Evolutionary conservation across 768 basidiomycete species (phyloP), one percentile per base, ranked within the genome.

Genomic region (Tricholoma sp.): DNA sequence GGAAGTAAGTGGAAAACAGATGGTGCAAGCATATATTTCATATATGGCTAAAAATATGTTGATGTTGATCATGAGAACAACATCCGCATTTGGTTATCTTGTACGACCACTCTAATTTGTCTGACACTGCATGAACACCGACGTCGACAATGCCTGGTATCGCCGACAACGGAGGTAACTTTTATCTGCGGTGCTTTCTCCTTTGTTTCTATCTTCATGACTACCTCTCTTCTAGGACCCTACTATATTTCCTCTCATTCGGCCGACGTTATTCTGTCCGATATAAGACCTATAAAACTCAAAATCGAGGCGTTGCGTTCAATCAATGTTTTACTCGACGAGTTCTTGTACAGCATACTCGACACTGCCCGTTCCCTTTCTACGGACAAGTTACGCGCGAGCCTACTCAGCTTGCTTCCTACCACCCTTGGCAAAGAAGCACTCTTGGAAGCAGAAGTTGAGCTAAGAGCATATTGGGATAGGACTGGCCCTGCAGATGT

Each of bases 371-470:
- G 82, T 60, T 88, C 90, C 32, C 75, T 94, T 45, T 74, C 81
- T 24, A 89, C 91, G 6, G 83, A 91, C 57, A 83, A 82, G 58
- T 77, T 95, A 55, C 85, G 89, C 62, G 77, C 81, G 1, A 85
- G 85, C 56, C 72, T 94, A 37, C 78, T 89, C 57, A 85, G 79
- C 65, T 75, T 89, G 39, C 74, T 94, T 29, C 88, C 91, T 7
- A 91, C 88, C 5, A 78, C 84, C 51, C 78, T 97, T 45, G 95
- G 94, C 49, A 93, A 97, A 72, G 91, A 94, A 67, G 94, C 94
- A 2, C 76, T 96, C 15, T 75, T 94, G 50, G 95, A 98, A 72
- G 95, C 95, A 0, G 95, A 98, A 66, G 78, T 98, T 42, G 95
- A 97, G 69, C 70, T 97, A 47, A 80, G 91, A 65, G 91, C 91